Base-by-base conservation (phyloP, 2,329 filamentous ascomycete species). In the Botrytis fabae region DNA sequence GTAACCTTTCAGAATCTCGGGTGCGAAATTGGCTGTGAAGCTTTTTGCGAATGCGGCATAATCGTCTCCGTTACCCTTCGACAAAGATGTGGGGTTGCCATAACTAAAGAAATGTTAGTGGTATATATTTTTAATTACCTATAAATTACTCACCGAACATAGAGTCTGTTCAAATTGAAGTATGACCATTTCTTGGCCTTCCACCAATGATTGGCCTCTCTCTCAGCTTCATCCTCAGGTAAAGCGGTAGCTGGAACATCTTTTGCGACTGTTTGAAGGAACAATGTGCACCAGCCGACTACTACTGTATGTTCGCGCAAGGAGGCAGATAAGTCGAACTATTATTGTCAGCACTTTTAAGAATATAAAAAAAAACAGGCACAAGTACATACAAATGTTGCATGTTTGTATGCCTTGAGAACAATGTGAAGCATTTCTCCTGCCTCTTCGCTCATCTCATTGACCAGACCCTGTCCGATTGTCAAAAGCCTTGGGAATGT, bases 131-230 rank as follows among this genome's bases (percentile, higher is more conserved):
- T 22, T 16, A 46, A 46, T 22, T 51, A n/a, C 20, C 10, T 59
- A 40, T 18, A 18, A 18, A 25, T 54, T 82, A 87, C 72, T 75
- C 84, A 95, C 93, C 94, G 89, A 78, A 98, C 95, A 81, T 96
- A 99, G 28, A 99, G 89, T 75, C 96, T 90, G 85, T 99, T 99
- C 78, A 99, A 84, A 83, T 98, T 98, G 80, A 96, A 97, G 83
- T 98, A 99, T 22, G 95, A 93, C 96, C 96, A 98, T 84, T 99
- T 99, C 90, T 98, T 98, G 76, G 95, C 93, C 86, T 98, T 99
- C 95, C 95, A 99, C 95, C 96, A 99, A 82, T 98, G 94, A 81
- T 97, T 95, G 79, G 92, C 89, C 83, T 98, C 96, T 73, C 96
- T 90, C 80, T 98, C 95, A 73, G 93, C 90, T 70, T 92, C 84